Conservation (phyloP, 305 asterid species). For the Fraxinus sp. region DNA sequence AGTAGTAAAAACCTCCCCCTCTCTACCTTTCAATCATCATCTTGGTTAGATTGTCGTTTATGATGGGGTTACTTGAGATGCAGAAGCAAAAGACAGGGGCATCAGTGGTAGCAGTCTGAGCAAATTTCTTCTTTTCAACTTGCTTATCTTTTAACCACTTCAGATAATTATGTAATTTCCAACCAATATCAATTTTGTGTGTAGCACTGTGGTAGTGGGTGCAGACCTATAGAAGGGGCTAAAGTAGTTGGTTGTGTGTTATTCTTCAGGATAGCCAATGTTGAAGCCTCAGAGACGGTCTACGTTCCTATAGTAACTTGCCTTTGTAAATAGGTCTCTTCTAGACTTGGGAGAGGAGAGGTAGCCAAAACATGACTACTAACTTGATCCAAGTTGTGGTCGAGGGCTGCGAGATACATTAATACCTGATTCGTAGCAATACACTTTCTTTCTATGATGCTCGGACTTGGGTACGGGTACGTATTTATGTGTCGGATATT, state of each 20-base stretch:
- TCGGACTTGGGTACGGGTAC: too few species aligned
- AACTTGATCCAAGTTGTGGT: neutral
- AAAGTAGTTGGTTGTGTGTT: neutral
- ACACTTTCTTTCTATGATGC: neutral
- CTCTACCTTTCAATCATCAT: neutral
- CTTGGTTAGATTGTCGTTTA: neutral
- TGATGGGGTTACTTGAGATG: neutral
- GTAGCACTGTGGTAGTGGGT: neutral
- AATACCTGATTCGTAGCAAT: neutral
- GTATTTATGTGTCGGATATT: too few species aligned
- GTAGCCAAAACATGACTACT: neutral
- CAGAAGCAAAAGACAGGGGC: neutral
- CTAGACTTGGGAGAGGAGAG: neutral
- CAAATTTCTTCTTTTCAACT: neutral
- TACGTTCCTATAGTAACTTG: neutral
- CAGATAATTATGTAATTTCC: neutral
- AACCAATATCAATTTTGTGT: neutral
- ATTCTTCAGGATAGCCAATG: neutral
- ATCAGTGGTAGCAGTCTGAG: neutral
- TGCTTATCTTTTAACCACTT: neutral
- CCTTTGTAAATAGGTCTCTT: neutral
- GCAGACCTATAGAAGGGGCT: neutral
- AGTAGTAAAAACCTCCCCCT: neutral
- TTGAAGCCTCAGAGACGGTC: neutral
- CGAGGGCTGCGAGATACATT: neutral